Percentiles rank a stretch among this genome's conserved stretches.
Conservation (phyloP, 2,329 filamentous ascomycete species). For the Zymoseptoria crescenta region DNA sequence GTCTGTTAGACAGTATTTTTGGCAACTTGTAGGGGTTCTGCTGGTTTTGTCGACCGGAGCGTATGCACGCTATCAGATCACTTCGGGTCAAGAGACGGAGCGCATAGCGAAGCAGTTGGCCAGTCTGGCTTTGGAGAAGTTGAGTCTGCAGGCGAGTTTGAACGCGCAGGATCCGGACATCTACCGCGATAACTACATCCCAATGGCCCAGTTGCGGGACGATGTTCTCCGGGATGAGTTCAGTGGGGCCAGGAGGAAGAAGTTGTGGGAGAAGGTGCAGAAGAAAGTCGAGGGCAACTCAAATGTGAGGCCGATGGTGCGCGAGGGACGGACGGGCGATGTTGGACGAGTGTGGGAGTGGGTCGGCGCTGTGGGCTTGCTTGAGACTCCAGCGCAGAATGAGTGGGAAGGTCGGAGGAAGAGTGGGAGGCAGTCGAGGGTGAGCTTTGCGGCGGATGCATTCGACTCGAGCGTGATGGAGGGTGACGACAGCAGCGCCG, state of each 20-base stretch:
- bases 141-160: constrained; percentile 77
- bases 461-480: constrained; percentile 4
- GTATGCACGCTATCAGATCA: constrained; percentile 59
- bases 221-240: constrained; percentile 82
- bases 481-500: constrained; percentile 4
- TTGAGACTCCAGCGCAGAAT: constrained; percentile 22
- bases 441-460: constrained; percentile 21
- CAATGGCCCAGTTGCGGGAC: constrained; percentile 81
- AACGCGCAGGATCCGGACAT: constrained; percentile 55
- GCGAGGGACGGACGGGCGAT: constrained; percentile 47
- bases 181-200: constrained; percentile 70
- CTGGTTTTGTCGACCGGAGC: constrained; percentile 40
- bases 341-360: constrained; percentile 61
- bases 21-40: constrained; percentile 65
- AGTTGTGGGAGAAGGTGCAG: constrained; percentile 75
- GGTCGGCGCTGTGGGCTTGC: constrained; percentile 49
- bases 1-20: constrained; percentile 78
- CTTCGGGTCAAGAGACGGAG: constrained; percentile 55
- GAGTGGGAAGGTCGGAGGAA: constrained; percentile 15
- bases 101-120: constrained; percentile 76
- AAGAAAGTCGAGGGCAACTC: constrained; percentile 86
- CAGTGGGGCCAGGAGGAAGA: constrained; percentile 64
- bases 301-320: constrained; percentile 76
- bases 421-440: constrained; percentile 16
- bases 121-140: constrained; percentile 70